Base-by-base conservation (phyloP, 352 stramenopile genomes). In the Phytophthora sojae region DNA sequence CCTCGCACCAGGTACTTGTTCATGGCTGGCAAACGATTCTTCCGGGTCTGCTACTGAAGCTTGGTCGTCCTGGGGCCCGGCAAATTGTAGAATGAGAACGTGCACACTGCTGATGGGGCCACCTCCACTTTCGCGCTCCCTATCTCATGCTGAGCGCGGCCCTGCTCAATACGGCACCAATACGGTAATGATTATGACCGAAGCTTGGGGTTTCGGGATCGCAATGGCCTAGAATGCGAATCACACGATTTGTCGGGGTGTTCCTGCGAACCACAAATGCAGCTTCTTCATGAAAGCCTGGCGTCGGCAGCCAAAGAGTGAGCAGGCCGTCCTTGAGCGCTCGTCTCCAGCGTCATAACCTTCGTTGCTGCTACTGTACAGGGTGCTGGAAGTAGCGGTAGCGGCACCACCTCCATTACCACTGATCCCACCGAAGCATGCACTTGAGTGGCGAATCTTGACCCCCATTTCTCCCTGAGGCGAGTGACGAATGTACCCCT, bases 1-100 rank as follows among this genome's bases (percentile, higher is more conserved):
- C 82, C 79, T 44, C 79, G 75, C 19, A 90, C 66, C 14, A 88
- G 65, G 21, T 86, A 85, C 59, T 83, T 85, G 72, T 89, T 85
- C 77, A 89, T 84, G 58, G 35, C 52, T 61, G 44, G 12, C 30
- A 39, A 29, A n/a, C 47, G 62, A 63, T 58, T 69, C 62, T 57
- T 61, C 26, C 39, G 54, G 49, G 58, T 50, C 14, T 32, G 47
- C 19, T 44, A 44, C 11, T 69, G 42, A 47, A 32, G 32, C 30
- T 57, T 59, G 49, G 23, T 30, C 51, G 35, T 19, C 19, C 61
- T 53, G 26, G 58, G n/a, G 32, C 37, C 35, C 12, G 61, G 51
- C 39, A 59, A 59, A 66, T 61, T 60, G 56, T 6, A 59, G 64
- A 64, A 61, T 65, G 55, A 66, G 44, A 35, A 8, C 30, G 30